These are phyloP conservation scores for Neurospora sp. DNA, from an alignment of 495 filamentous ascomycete genomes.

Conservation along the genomic window DNA sequence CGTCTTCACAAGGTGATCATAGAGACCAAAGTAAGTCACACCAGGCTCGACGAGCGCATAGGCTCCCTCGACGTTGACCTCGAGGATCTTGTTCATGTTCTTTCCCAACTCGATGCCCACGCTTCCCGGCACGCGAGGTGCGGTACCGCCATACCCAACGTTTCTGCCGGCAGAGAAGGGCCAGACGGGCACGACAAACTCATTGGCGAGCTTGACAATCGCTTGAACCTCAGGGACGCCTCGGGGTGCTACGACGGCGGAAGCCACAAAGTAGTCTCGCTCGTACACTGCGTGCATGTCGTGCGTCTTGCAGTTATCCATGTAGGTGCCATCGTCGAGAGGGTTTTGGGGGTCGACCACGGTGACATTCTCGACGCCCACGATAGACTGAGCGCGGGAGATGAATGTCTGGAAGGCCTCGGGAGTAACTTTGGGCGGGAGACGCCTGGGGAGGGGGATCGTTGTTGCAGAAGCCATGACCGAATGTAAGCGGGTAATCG, in stretches of 20 bases:
- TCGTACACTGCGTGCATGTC: constrained; percentile 43
- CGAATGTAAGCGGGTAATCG: not conserved
- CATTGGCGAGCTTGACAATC: constrained; percentile 37
- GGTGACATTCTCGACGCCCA: not conserved
- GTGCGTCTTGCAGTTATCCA: constrained; percentile 32
- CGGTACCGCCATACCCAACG: constrained; percentile 48
- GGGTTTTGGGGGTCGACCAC: not conserved
- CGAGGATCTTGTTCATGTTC: constrained; percentile 45
- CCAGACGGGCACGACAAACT: constrained; percentile 41
- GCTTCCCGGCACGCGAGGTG: constrained; percentile 42
- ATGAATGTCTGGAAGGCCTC: not conserved
- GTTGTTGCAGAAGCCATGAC: not conserved
- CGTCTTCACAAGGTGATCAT: constrained; percentile 39
- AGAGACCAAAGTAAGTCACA: constrained; percentile 44
- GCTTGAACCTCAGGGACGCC: constrained; percentile 38
- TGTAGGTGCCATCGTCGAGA: not conserved
- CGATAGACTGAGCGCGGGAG: not conserved
- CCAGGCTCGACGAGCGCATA: constrained; percentile 49
- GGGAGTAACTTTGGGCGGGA: not conserved
- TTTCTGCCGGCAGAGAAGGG: constrained; percentile 47
- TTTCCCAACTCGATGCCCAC: constrained; percentile 45
- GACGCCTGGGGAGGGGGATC: not conserved
- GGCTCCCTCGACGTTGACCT: constrained; percentile 43
- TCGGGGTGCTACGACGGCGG: constrained; percentile 40
- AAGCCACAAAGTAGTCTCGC: constrained; percentile 41